These are phyloP conservation scores for Solanum virginianum DNA, from an alignment of 257 asterid genomes.

Conservation along the genomic window DNA sequence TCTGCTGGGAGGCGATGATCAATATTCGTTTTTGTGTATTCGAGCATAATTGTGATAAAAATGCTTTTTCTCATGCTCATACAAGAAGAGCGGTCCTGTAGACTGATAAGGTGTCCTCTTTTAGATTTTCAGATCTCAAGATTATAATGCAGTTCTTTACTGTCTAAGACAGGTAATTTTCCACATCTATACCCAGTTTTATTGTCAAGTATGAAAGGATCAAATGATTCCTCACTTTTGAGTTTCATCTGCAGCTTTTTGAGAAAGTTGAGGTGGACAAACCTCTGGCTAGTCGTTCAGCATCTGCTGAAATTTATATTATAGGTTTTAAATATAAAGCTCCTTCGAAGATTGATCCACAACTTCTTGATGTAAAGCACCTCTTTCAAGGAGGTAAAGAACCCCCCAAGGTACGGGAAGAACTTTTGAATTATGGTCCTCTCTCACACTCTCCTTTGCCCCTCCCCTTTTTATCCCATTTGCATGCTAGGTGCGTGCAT, in stretches of 20 bases:
- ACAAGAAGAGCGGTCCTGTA: neutral
- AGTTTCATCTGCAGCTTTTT: conserved; percentile 47
- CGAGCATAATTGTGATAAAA: neutral
- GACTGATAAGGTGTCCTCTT: neutral
- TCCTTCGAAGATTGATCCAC: conserved; percentile 96
- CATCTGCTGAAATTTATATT: conserved; percentile 88
- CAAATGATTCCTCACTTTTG: neutral
- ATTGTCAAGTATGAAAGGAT: neutral
- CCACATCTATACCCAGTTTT: neutral
- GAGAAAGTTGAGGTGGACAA: conserved; percentile 96
- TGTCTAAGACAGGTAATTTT: conserved; percentile 78
- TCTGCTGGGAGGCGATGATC: neutral
- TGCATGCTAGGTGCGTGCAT: neutral
- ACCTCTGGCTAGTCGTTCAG: conserved; percentile 76
- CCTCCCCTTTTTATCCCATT: neutral
- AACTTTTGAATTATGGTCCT: neutral
- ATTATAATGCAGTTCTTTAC: conserved; percentile 71
- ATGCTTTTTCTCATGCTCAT: neutral
- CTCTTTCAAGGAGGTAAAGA: conserved; percentile 80
- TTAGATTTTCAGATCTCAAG: conserved; percentile 94
- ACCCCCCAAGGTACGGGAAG: conserved; percentile 52
- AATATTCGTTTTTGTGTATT: neutral
- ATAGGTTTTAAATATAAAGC: conserved; percentile 74
- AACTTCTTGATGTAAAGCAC: conserved; percentile 79
- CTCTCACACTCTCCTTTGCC: neutral